Conservation (phyloP, 2,329 filamentous ascomycete species). For the Diaporthe longicolla region DNA sequence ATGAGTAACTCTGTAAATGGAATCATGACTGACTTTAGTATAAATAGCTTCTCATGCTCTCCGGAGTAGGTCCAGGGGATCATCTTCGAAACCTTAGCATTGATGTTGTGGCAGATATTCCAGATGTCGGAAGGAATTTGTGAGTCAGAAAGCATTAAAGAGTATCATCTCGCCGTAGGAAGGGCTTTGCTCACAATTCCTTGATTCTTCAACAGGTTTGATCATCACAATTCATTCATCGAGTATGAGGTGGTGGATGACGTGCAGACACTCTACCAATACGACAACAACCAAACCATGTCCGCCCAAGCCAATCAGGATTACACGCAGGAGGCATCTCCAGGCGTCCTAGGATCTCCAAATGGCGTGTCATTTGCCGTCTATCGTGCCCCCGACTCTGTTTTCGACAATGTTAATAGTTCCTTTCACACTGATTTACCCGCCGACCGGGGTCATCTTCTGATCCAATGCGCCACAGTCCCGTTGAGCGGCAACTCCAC, state of each 20-base stretch:
- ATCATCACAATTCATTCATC: background rate
- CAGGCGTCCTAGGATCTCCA: background rate
- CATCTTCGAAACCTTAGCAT: background rate
- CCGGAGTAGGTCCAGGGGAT: background rate
- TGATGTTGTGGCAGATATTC: background rate
- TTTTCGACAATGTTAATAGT: background rate
- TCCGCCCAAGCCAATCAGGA: background rate
- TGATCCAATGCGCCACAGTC: background rate
- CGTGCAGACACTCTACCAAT: conserved; percentile 8
- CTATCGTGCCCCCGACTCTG: conserved; percentile 1
- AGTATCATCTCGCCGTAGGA: too few species aligned
- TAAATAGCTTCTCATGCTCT: conserved; percentile 1
- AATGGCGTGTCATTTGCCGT: conserved; percentile 6
- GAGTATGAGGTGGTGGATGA: background rate
- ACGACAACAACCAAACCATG: background rate
- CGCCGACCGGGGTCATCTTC: background rate
- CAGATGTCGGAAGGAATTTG: background rate
- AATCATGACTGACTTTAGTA: background rate
- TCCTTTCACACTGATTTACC: conserved; percentile 6
- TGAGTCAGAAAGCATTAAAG: background rate
- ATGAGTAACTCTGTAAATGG: too few species aligned
- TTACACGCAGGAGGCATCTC: background rate
- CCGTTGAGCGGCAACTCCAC: background rate
- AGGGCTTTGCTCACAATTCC: background rate
- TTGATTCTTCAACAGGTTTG: background rate